Conservation (phyloP, 176 grass and related monocot species). For the Oryza nivara region DNA sequence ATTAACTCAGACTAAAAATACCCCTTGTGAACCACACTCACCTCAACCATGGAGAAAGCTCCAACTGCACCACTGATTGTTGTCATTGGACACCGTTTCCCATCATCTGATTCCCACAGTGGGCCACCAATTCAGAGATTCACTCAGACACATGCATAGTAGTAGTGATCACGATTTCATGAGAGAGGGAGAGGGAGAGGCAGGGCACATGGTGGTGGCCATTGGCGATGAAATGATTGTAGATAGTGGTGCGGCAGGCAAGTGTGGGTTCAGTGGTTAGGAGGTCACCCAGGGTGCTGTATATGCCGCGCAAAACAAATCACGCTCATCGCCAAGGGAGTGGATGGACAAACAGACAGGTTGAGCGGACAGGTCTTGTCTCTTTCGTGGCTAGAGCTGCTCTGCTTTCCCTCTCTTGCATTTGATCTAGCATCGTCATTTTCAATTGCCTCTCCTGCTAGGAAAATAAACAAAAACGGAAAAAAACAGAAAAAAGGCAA, state of each 20-base stretch:
- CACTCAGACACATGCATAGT: background rate
- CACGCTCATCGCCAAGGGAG: too few species aligned
- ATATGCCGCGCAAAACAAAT: background rate
- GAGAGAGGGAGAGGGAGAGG: background rate
- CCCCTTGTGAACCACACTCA: background rate
- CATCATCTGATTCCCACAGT: background rate
- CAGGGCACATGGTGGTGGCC: background rate
- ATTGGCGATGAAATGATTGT: background rate
- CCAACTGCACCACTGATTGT: background rate
- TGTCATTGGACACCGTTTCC: background rate
- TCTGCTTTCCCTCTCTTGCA: background rate
- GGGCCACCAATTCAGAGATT: background rate
- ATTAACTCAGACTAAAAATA: background rate
- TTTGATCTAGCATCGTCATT: background rate
- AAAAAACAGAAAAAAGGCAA: background rate
- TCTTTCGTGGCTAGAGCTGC: background rate
- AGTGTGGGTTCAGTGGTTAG: background rate
- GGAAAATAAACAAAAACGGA: background rate
- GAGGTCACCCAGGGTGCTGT: too few species aligned
- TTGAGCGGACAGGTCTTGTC: background rate
- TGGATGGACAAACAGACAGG: too few species aligned
- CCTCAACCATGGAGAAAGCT: too few species aligned
- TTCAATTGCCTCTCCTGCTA: background rate
- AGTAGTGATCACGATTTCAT: background rate
- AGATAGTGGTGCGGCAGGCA: background rate